Base-by-base conservation (phyloP, 176 grass and related monocot genomes). In the Coix lacrymajobi region DNA sequence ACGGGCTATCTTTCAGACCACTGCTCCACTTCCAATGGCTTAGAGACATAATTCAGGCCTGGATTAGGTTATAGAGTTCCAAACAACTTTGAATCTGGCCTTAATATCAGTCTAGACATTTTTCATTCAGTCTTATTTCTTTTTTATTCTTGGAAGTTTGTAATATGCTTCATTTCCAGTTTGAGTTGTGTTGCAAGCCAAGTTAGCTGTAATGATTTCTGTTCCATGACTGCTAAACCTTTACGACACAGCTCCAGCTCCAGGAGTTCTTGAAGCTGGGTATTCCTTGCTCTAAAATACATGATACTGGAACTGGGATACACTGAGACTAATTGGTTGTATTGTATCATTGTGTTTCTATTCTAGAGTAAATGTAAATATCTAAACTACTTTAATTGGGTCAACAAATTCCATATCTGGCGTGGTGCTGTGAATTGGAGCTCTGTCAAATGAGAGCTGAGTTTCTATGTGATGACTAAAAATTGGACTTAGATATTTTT, bases 201-300 rank as follows among this genome's bases (percentile, higher is more conserved):
- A 56, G 10, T 54, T 87, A 71, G 14, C 26, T 38, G 2, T 16
- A 87, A 70, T 16, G 69, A 32, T 83, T 61, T 70, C 40, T 87
- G 45, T 20, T 16, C n/a, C 40, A 77, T 63, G 48, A 20, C 61
- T 68, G 31, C 52, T 57, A 26, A 28, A 28, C 58, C 11, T 62
- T 12, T 28, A 13, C 28, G 11, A 11, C 24, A 29, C 25, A 62
- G 25, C 58, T 62, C 58, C 58, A 62, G 58, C 4, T 28, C 24
- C 24, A 62, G 11, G 58, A 28, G 58, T 62, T 62, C 1, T 62
- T 62, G 25, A n/a, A 29, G 58, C 14, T 62, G 58, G 9, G 58
- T 62, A 57, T 24, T 57, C 19, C 20, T 60, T 25, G 56, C 56
- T 60, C 22, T 24, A 60, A 60, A 60, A 29, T 28, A 62, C 25